A percentile compares a stretch with the other conserved stretches of the same genome.
These are phyloP conservation scores for Solidago caesia DNA, from an alignment of 129 eudicot species.

Conservation along the genomic window DNA sequence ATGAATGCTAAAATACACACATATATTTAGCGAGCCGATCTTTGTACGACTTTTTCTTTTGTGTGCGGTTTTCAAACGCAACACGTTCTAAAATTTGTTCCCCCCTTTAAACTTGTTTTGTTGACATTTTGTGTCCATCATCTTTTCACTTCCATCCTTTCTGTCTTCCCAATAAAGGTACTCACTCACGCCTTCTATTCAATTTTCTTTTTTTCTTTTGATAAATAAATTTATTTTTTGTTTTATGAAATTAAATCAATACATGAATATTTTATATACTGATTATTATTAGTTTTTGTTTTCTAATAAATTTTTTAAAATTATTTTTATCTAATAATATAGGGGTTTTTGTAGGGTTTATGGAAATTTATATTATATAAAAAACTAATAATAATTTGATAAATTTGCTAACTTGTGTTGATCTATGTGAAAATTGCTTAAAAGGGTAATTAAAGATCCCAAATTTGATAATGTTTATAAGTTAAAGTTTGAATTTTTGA, in stretches of 20 bases:
- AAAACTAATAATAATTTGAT: no score
- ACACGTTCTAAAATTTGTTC: neutral
- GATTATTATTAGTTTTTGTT: neutral
- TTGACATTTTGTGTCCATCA: neutral
- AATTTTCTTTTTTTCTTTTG: neutral
- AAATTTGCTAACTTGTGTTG: neutral
- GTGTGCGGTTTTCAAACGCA: constrained; percentile 27
- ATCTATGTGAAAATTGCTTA: no score
- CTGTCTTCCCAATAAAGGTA: no score
- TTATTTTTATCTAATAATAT: neutral
- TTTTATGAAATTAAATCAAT: no score
- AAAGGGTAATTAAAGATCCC: no score
- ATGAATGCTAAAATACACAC: no score
- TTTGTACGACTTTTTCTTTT: neutral
- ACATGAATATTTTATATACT: no score
- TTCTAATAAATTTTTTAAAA: neutral
- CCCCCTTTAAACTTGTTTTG: neutral
- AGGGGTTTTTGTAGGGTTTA: constrained; percentile 11
- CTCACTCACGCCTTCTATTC: no score
- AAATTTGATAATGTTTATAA: no score
- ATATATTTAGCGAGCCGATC: neutral
- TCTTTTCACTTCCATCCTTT: no score
- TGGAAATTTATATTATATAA: neutral
- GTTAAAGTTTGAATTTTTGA: no score
- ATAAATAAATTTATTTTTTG: neutral